Conservation (phyloP, 108 stramenopile genomes). For the Aurantiochytrium sp. region DNA sequence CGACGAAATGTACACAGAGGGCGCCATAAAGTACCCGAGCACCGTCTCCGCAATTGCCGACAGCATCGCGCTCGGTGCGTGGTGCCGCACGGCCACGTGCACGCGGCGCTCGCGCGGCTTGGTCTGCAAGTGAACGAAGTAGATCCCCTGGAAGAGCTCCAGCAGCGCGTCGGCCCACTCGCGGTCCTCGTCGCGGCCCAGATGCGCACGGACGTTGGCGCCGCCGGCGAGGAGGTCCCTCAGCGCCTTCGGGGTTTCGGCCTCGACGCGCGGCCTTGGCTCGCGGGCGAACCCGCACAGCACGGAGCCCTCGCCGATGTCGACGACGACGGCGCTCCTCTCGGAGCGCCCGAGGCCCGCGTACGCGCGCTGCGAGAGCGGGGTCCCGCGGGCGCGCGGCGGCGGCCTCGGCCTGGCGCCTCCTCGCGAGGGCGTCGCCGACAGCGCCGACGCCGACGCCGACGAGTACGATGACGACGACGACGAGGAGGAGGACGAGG, state of each 20-base stretch:
- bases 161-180: not conserved
- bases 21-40: not conserved
- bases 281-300: slow-evolving; percentile 16
- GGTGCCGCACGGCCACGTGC: not conserved
- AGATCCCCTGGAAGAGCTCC: not conserved
- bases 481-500: too few relatives aligned
- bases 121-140: not conserved
- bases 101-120: slow-evolving; percentile 7
- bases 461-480: too few relatives aligned
- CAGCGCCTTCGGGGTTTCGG: not conserved
- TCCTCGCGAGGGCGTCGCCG: too few relatives aligned
- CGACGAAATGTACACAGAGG: not conserved
- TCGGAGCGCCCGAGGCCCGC: not conserved
- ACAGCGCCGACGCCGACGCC: too few relatives aligned
- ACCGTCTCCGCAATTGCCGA: not conserved
- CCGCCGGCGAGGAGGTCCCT: not conserved
- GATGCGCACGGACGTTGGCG: too few relatives aligned
- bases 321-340: not conserved
- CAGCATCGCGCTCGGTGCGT: not conserved
- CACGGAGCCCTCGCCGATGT: not conserved
- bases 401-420: too few relatives aligned
- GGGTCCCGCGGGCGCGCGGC: not conserved
- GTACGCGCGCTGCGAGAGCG: not conserved
- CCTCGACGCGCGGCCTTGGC: not conserved
- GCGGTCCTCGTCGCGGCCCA: not conserved